A percentile compares a stretch with the other conserved stretches of the same genome.
These are phyloP conservation scores for Xylaria longipes DNA, from an alignment of 495 filamentous ascomycete genomes.

Conservation along the genomic window DNA sequence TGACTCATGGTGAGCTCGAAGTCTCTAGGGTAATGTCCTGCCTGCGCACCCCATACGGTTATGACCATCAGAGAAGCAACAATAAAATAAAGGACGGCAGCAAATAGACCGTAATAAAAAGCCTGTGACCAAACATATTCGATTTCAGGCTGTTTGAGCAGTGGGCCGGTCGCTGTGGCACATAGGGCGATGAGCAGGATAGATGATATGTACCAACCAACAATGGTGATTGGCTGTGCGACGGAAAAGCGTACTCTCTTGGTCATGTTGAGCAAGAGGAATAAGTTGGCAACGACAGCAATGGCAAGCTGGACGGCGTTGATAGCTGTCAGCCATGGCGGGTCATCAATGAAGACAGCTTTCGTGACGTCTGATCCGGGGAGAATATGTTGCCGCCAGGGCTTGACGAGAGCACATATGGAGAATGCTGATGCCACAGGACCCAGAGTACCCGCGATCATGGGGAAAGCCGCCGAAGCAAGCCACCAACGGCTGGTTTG, in stretches of 20 bases:
- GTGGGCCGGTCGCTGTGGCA: slow-evolving; percentile 57
- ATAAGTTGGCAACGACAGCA: slow-evolving; percentile 74
- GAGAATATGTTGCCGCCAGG: slow-evolving; percentile 72
- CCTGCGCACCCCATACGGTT: slow-evolving; percentile 70
- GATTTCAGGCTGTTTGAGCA: slow-evolving; percentile 54
- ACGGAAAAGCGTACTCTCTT: slow-evolving; percentile 77
- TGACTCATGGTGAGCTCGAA: slow-evolving; percentile 77
- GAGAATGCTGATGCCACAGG: slow-evolving; percentile 82
- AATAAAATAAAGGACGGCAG: slow-evolving; percentile 77
- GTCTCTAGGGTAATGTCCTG: slow-evolving; percentile 68
- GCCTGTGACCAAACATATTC: slow-evolving; percentile 71
- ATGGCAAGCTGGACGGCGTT: slow-evolving; percentile 76
- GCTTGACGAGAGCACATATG: slow-evolving; percentile 74
- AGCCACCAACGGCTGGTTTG: slow-evolving; percentile 79
- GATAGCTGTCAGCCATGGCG: slow-evolving; percentile 72
- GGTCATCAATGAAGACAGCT: slow-evolving; percentile 66
- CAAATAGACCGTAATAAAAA: slow-evolving; percentile 82
- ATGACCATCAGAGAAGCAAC: slow-evolving; percentile 72
- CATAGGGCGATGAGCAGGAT: slow-evolving; percentile 66
- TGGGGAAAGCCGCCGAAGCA: slow-evolving; percentile 78
- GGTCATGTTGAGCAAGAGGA: slow-evolving; percentile 85
- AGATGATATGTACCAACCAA: slow-evolving; percentile 70
- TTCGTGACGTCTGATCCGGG: slow-evolving; percentile 54
- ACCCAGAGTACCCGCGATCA: slow-evolving; percentile 83
- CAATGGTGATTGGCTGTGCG: slow-evolving; percentile 72